Conservation (phyloP, 1,284 basidiomycete genomes). For the Cystobasidium pallidum region DNA sequence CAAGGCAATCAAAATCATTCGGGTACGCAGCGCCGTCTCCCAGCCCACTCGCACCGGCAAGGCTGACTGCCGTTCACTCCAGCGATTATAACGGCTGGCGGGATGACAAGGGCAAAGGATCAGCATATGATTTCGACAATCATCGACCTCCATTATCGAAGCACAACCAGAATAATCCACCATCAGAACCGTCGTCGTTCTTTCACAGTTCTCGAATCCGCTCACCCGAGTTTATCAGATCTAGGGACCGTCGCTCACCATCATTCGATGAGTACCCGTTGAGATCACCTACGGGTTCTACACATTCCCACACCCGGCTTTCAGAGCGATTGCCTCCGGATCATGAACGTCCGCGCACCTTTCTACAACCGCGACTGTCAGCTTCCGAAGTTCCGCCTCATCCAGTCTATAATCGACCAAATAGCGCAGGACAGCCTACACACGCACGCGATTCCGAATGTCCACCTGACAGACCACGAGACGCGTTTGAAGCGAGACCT, state of each 20-base stretch:
- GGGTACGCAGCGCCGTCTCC: background rate
- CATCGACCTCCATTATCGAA: background rate
- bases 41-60: background rate
- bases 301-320: slow-evolving; percentile 23
- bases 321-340: background rate
- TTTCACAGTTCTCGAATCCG: background rate
- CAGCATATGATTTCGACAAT: slow-evolving; percentile 7
- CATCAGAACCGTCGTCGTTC: background rate
- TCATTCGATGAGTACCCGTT: slow-evolving; percentile 7
- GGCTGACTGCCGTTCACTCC: slow-evolving; percentile 6
- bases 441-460: slow-evolving; percentile 1
- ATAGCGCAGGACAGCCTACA: slow-evolving; percentile 14
- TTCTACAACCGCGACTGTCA: background rate
- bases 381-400: background rate
- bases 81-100: slow-evolving; percentile 16
- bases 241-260: slow-evolving; percentile 16
- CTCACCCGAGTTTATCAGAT: slow-evolving; percentile 23
- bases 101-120: slow-evolving; percentile 31
- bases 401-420: slow-evolving; percentile 4
- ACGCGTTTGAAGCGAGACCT: background rate
- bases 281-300: slow-evolving; percentile 15
- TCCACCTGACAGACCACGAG: slow-evolving; percentile 26
- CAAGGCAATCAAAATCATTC: slow-evolving; percentile 4
- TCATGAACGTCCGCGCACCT: slow-evolving; percentile 1
- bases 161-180: slow-evolving; percentile 27